Base-by-base conservation (phyloP, 1,284 basidiomycete species). In the Uromyces viciae-fabae region DNA sequence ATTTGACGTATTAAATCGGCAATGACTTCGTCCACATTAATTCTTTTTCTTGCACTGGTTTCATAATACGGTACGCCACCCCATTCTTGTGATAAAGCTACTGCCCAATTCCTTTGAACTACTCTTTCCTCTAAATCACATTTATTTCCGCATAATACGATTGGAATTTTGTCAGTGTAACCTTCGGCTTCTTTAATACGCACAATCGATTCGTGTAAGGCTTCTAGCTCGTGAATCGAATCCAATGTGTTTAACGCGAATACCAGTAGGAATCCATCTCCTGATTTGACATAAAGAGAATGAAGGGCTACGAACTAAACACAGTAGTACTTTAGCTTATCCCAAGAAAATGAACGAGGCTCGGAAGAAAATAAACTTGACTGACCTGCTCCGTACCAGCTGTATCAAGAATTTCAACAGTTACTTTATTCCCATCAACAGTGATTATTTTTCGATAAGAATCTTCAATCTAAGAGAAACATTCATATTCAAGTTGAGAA, bases 121-220 rank as follows among this genome's bases (percentile, higher is more conserved):
- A 94, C 92, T 40, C 94, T 90, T 86, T 95, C 93, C 82, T 89
- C 90, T 76, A 95, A 90, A 86, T 95, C 94, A 81, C 93, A 89
- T 86, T 95, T 95, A 75, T 94, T 94, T 60, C 94, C 94, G 22
- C 94, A 93, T 15, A 95, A 89, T 49, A 95, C 92, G 83, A 95
- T 92, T 11, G 94, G 94, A 8, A 86, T 85, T 17, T 83, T 85
- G 40, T 40, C 76, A 31, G 46, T 75, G 40, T 64, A 68, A 71
- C 68, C 91, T 52, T 82, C 75, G 22, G 82, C 82, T 43, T 84
- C 85, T 86, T 93, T 93, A 83, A 93, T 90, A 56, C 91, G 89
- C 81, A 91, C 89, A 81, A 94, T 94, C 84, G 93, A 92, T 84
- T 92, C 91, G 74, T 92, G 90, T 64, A 94, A 88, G 84, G 88